Evolutionary conservation across 2,329 filamentous ascomycete species (phyloP).

Genomic region (Cladosporium sp.): DNA sequence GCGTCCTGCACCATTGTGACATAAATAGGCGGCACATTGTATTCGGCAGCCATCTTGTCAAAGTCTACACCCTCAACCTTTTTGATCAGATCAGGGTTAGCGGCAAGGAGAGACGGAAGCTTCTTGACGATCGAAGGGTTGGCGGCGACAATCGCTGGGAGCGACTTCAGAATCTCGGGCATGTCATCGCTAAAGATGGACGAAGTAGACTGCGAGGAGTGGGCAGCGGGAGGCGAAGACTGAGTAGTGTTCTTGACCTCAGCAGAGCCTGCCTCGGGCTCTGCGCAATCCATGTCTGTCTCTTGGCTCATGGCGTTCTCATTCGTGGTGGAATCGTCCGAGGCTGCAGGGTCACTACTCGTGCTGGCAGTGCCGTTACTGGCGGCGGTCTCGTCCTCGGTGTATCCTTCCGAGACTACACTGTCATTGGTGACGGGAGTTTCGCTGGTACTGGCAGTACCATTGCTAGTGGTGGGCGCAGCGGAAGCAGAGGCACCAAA

Average conservation of each 20-base stretch:
- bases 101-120: not conserved
- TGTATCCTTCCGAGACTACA: not conserved
- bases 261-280: not conserved
- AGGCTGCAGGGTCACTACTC: not conserved
- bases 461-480: not conserved
- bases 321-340: not conserved
- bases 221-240: not conserved
- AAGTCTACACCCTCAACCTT: not conserved
- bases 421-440: not conserved
- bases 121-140: constrained; percentile 1
- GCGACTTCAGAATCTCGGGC: not conserved
- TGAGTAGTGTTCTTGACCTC: not conserved
- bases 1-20: not conserved
- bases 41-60: not conserved
- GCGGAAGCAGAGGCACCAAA: constrained; percentile 14
- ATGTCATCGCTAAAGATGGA: not conserved
- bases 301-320: not conserved
- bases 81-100: not conserved
- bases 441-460: not conserved
- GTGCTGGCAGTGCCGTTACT: not conserved
- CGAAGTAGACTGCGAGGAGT: not conserved
- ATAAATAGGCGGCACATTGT: not conserved
- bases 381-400: not conserved
- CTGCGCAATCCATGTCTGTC: not conserved
- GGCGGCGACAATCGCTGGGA: not conserved